phyloP scores from a whole-genome alignment of 2,329 filamentous ascomycete genomes.

The Sclerotinia borealis region DNA sequence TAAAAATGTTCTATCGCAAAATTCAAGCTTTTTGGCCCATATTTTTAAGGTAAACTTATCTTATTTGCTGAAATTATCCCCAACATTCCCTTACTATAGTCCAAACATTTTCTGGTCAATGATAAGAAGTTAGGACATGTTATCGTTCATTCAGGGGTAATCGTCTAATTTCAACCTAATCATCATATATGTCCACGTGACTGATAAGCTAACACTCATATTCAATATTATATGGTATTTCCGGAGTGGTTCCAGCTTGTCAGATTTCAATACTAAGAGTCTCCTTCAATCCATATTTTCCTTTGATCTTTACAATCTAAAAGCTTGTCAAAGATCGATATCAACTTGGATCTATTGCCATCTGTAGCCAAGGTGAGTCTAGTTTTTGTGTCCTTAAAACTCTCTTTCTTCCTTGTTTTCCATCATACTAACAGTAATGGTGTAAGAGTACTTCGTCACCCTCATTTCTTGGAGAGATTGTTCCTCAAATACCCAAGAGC shows the following conservation, averaged over 20 bases:
- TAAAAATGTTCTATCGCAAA: too few species aligned
- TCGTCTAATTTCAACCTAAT: neutral
- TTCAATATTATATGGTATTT: neutral
- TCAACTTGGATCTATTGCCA: neutral
- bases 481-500: fast-evolving
- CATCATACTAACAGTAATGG: neutral
- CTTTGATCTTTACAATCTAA: neutral
- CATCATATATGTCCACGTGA: neutral
- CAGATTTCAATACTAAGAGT: too few species aligned
- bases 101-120: fast-evolving
- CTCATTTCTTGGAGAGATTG: fast-evolving
- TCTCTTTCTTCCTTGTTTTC: too few species aligned
- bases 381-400: too few species aligned
- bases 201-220: neutral
- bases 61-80: too few species aligned
- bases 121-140: too few species aligned
- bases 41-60: too few species aligned
- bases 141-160: neutral
- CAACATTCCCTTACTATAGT: neutral
- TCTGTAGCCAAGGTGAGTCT: neutral
- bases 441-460: neutral
- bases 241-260: neutral
- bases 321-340: neutral
- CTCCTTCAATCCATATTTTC: neutral
- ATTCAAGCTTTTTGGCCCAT: too few species aligned